A percentile compares a stretch with the other conserved stretches of the same genome.
Evolutionary conservation across 75 land plant species (phyloP).

Genomic region (Pinus taeda): DNA sequence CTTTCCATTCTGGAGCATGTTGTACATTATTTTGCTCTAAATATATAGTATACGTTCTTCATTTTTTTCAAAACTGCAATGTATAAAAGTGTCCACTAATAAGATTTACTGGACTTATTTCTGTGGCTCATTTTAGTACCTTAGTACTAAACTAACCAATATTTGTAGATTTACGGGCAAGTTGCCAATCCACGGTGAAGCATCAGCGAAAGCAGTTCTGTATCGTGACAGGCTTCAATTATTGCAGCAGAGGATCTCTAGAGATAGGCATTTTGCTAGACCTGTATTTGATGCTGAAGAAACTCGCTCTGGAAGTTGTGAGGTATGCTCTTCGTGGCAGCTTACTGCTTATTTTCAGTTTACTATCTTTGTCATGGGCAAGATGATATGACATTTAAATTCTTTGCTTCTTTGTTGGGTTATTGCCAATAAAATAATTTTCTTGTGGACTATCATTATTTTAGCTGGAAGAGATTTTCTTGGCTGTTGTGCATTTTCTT

Average conservation of each 20-base stretch:
- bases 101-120: not conserved
- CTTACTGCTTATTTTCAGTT: not conserved
- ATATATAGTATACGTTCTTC: too few species aligned
- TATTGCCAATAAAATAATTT: not conserved
- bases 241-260: constrained; percentile 78
- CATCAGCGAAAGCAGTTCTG: constrained; percentile 70
- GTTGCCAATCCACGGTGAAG: constrained; percentile 87
- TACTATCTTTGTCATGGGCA: not conserved
- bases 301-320: constrained; percentile 58
- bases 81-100: too few species aligned
- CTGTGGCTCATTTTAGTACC: not conserved
- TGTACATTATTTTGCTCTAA: too few species aligned
- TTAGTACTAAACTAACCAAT: not conserved
- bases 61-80: too few species aligned
- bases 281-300: constrained; percentile 72
- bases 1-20: not conserved
- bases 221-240: constrained; percentile 85
- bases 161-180: constrained; percentile 56
- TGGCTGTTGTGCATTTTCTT: not conserved
- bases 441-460: too few species aligned
- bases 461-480: too few species aligned
- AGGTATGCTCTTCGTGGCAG: constrained; percentile 39
- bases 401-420: not conserved
- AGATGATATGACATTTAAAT: not conserved
- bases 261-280: constrained; percentile 78